Conservation (phyloP, 305 asterid species). For the Rubia occidens region DNA sequence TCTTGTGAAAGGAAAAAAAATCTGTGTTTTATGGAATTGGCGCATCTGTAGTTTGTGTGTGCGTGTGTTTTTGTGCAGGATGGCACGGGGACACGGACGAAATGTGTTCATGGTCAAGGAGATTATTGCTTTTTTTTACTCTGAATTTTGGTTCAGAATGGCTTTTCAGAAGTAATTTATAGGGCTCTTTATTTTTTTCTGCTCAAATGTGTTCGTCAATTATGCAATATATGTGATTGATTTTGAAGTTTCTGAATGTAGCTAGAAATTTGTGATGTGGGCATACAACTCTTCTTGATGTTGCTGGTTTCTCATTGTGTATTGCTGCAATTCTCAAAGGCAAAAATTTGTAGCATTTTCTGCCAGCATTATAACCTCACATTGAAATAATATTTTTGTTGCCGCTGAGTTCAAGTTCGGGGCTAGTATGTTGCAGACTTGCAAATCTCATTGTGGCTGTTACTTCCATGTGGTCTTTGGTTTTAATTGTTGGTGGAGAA, state of each 20-base stretch:
- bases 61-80: constrained; percentile 7
- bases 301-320: background rate
- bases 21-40: background rate
- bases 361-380: background rate
- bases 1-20: background rate
- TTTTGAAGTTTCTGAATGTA: constrained; percentile 4
- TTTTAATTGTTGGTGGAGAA: background rate
- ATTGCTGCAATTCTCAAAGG: background rate
- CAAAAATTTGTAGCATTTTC: background rate
- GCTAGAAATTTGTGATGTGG: background rate
- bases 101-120: constrained; percentile 5
- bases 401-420: background rate
- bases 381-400: background rate
- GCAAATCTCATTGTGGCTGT: background rate
- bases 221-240: background rate
- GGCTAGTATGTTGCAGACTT: background rate
- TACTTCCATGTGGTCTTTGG: background rate
- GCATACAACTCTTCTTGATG: background rate
- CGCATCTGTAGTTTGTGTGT: constrained; percentile 1
- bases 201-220: background rate
- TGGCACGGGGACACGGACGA: constrained; percentile 6
- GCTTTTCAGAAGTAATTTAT: constrained; percentile 10
- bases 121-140: background rate
- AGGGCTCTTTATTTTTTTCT: background rate
- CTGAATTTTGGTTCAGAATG: constrained; percentile 7